Evolutionary conservation across 2,329 filamentous ascomycete genomes (phyloP).

Genomic region (Coniella vitis): DNA sequence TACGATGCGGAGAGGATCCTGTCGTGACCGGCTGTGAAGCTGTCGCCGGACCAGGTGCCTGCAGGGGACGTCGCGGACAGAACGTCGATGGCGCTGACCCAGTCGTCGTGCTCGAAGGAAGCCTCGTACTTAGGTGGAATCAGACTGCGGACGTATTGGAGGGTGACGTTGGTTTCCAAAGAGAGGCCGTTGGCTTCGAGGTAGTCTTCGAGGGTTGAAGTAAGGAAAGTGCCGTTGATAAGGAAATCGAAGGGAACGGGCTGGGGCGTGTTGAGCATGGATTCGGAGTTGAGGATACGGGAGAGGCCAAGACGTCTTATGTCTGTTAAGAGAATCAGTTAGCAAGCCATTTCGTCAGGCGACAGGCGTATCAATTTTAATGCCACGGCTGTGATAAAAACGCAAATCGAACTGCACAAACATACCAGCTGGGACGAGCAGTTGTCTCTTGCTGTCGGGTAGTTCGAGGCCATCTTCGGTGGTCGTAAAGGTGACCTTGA

Average conservation of each 20-base stretch:
- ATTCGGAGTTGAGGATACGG: constrained; percentile 64
- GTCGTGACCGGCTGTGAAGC: constrained; percentile 50
- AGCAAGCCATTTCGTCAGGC: background rate
- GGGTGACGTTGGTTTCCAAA: constrained; percentile 74
- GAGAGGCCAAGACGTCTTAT: constrained; percentile 66
- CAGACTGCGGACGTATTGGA: constrained; percentile 90
- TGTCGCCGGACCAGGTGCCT: constrained; percentile 47
- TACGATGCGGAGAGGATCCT: constrained; percentile 88
- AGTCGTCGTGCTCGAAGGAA: constrained; percentile 95
- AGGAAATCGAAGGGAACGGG: constrained; percentile 89
- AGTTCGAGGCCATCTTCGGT: constrained; percentile 55
- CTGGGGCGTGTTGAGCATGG: constrained; percentile 57
- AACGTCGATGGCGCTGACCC: constrained; percentile 84
- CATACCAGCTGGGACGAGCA: constrained; percentile 55
- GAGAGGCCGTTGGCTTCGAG: constrained; percentile 80
- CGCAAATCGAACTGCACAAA: constrained; percentile 9
- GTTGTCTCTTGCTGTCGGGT: constrained; percentile 53
- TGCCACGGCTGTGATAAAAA: background rate
- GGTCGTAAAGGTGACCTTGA: constrained; percentile 63
- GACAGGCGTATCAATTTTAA: constrained; percentile 3
- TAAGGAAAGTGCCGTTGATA: constrained; percentile 86
- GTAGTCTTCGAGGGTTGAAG: constrained; percentile 85
- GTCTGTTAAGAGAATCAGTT: constrained; percentile 33
- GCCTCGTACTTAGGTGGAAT: constrained; percentile 84
- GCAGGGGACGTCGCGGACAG: constrained; percentile 61